Percentiles rank a stretch among this genome's conserved stretches.
Evolutionary conservation across 2,329 filamentous ascomycete species (phyloP).

Genomic region (Aureobasidium sp.): DNA sequence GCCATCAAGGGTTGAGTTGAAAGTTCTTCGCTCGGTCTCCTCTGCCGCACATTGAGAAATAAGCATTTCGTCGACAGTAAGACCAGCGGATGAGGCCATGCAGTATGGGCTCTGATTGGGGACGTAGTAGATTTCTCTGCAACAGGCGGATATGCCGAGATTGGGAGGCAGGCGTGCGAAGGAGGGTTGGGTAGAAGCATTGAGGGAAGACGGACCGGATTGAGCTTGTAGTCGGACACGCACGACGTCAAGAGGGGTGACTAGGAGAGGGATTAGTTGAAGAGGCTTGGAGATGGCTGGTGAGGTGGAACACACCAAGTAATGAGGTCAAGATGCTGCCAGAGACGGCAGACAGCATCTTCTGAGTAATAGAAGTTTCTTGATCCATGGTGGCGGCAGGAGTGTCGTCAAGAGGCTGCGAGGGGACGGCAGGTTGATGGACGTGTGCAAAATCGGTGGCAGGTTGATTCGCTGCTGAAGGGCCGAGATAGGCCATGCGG

Average conservation of each 20-base stretch:
- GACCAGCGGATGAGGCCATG: slow-evolving; percentile 48
- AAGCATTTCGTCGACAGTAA: slow-evolving; percentile 32
- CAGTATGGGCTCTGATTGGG: slow-evolving; percentile 78
- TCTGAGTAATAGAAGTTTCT: slow-evolving; percentile 74
- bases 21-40: slow-evolving; percentile 72
- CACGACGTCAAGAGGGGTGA: slow-evolving; percentile 93
- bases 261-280: slow-evolving; percentile 37
- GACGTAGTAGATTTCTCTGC: slow-evolving; percentile 93
- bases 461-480: slow-evolving; percentile 4
- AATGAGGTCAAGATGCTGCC: slow-evolving; percentile 86
- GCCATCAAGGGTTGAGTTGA: slow-evolving; percentile 86
- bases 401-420: neutral
- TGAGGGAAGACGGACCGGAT: slow-evolving; percentile 47
- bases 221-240: slow-evolving; percentile 92
- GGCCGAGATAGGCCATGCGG: slow-evolving; percentile 12
- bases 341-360: slow-evolving; percentile 89
- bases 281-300: neutral
- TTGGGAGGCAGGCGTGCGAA: slow-evolving; percentile 69
- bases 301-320: slow-evolving; percentile 53
- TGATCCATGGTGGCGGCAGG: slow-evolving; percentile 36
- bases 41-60: slow-evolving; percentile 73
- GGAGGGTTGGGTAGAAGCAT: slow-evolving; percentile 39
- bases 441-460: slow-evolving; percentile 10
- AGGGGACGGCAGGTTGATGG: slow-evolving; percentile 19
- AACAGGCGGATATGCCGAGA: slow-evolving; percentile 88